phyloP scores from a whole-genome alignment of 1,139 yeast genomes.

The Petasospora rhodanensis region DNA sequence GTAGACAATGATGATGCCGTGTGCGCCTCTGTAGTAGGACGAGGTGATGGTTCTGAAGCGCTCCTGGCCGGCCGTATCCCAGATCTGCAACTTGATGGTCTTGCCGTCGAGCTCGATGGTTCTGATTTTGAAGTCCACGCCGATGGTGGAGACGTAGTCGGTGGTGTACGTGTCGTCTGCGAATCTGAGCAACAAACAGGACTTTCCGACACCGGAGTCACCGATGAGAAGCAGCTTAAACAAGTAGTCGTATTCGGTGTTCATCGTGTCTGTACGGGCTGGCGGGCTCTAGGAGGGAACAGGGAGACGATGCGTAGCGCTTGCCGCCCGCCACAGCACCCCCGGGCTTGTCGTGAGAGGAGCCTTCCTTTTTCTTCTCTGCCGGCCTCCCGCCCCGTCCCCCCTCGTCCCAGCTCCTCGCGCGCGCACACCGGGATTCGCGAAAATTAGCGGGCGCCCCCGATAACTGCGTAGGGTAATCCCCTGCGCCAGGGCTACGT shows the following conservation, averaged over 20 bases:
- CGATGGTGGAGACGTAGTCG: constrained; percentile 95
- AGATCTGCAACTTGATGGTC: constrained; percentile 93
- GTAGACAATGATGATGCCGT: constrained; percentile 95
- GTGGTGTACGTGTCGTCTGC: constrained; percentile 98
- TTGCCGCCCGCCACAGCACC: too few relatives aligned
- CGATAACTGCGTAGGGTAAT: too few relatives aligned
- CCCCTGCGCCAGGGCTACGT: too few relatives aligned
- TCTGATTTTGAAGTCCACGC: constrained; percentile 97
- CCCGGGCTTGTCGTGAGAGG: too few relatives aligned
- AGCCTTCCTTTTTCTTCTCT: too few relatives aligned
- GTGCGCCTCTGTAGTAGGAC: constrained; percentile 97
- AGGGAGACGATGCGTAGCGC: too few relatives aligned
- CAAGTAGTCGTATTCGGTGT: constrained; percentile 92
- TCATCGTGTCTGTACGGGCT: too few relatives aligned
- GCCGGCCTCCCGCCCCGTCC: too few relatives aligned
- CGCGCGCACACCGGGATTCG: too few relatives aligned
- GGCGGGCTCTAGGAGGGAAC: too few relatives aligned
- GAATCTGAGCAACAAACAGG: constrained; percentile 89
- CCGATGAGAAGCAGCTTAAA: constrained; percentile 93
- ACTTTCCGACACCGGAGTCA: constrained; percentile 97
- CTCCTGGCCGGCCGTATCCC: constrained; percentile 99
- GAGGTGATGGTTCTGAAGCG: constrained; percentile 97
- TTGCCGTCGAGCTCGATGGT: constrained; percentile 96
- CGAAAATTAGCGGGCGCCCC: too few relatives aligned
- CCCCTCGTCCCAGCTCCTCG: too few relatives aligned